A percentile compares a stretch with the other conserved stretches of the same genome.
Conservation (phyloP, 179 eudicot species). For the Heliamphora pulchella region DNA sequence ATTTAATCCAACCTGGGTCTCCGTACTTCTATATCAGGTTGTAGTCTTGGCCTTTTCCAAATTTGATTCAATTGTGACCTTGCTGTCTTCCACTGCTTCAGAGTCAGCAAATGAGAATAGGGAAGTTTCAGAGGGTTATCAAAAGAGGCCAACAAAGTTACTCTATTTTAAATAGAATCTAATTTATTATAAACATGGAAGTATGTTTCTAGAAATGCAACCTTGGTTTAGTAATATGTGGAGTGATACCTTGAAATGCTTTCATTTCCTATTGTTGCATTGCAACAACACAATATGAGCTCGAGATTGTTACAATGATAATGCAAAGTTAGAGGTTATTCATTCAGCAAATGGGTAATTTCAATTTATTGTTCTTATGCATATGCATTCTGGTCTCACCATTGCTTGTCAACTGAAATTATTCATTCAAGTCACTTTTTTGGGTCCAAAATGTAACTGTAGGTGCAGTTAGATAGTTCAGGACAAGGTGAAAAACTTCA, state of each 20-base stretch:
- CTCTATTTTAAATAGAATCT: background rate
- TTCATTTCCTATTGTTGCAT: background rate
- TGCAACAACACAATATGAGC: no score
- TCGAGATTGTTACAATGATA: no score
- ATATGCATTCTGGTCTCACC: no score
- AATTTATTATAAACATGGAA: background rate
- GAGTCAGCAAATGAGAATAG: background rate
- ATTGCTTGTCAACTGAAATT: no score
- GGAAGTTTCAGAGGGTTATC: background rate
- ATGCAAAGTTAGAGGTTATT: no score
- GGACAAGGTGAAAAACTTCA: background rate
- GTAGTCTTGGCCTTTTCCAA: background rate
- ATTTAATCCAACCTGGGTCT: no score
- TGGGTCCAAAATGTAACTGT: no score
- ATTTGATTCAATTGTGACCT: background rate
- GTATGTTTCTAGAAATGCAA: background rate
- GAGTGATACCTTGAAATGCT: background rate
- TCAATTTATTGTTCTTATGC: no score
- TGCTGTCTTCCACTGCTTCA: background rate
- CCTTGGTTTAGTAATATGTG: background rate
- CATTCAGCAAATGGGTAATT: no score
- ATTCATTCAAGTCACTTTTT: no score
- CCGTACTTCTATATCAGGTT: background rate
- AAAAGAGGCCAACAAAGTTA: background rate
- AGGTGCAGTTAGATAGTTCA: background rate